A percentile compares a stretch with the other conserved stretches of the same genome.
Conservation (phyloP, 768 basidiomycete species). For the Macrolepiota fuliginosa region DNA sequence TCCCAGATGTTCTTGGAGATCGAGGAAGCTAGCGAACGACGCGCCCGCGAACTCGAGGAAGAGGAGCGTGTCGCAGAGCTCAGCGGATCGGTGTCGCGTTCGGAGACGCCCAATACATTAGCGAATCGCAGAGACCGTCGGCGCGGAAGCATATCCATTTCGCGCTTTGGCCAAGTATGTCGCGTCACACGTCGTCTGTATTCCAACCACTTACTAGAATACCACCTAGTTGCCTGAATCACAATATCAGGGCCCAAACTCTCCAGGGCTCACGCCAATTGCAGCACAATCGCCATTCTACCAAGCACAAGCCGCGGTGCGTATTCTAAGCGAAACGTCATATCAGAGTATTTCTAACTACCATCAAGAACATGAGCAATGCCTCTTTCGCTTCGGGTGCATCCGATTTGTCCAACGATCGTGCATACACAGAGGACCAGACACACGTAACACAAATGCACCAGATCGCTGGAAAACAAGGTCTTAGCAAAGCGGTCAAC, state of each 20-base stretch:
- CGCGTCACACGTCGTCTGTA: not conserved
- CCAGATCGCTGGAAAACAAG: constrained; percentile 5
- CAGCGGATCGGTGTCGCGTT: not conserved
- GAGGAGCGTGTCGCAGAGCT: constrained; percentile 1
- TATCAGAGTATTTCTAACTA: not conserved
- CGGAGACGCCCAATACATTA: not conserved
- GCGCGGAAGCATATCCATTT: constrained; percentile 11
- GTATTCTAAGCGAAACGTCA: not conserved
- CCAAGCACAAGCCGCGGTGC: constrained; percentile 8
- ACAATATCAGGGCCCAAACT: not conserved
- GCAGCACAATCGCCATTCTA: constrained; percentile 6
- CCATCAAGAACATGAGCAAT: constrained; percentile 8
- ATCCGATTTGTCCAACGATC: constrained; percentile 8
- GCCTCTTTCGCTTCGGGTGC: constrained; percentile 6
- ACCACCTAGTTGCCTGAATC: not conserved
- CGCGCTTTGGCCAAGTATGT: constrained; percentile 10
- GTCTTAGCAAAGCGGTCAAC: constrained; percentile 9
- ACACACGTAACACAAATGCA: not conserved
- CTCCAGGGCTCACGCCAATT: not conserved
- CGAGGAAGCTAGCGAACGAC: constrained; percentile 1
- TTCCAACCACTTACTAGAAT: not conserved
- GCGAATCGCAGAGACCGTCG: not conserved
- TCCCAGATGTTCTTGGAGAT: not conserved
- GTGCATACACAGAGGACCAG: constrained; percentile 5
- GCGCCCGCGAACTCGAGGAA: constrained; percentile 3